Evolutionary conservation across 1,284 basidiomycete species (phyloP), one percentile per base, ranked within the genome.

Genomic region (Moesziomyces sp.): DNA sequence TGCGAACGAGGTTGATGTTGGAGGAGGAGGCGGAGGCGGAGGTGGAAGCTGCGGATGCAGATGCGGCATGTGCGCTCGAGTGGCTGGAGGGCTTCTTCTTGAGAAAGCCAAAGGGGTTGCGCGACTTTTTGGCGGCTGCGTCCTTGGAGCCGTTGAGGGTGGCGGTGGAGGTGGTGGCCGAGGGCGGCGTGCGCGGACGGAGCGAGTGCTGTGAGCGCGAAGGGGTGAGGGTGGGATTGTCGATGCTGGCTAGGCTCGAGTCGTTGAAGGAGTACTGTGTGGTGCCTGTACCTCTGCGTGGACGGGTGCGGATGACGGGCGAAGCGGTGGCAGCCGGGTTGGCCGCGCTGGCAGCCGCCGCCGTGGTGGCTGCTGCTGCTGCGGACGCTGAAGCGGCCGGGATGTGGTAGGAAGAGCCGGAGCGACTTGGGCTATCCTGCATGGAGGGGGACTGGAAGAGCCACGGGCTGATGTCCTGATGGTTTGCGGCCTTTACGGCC

Each of bases 61-160:
- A 8, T 10, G 30, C 11, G 30, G 30, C 30, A 30, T 30, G 30
- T 30, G 30, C 46, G n/a, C 58, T 58, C 45, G 60, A 53, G 16
- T 69, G 52, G 28, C 59, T 46, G 6, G 72, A 66, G 11, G 62
- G 40, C 62, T 80, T 80, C 68, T 80, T 80, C 26, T 75, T 76
- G 34, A 80, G 61, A 51, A 80, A 80, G 30, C 70, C 66, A 34
- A 80, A 76, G 1, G 78, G 78, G 30, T 80, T 80, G 60, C 77
- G 72, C 45, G 76, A 68, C 51, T 63, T 74, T 43, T 74, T 76
- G 24, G 50, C 54, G 26, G 58, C 51, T 16, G 44, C 46, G 21
- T 69, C 54, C 38, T 60, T 63, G 52, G 58, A 58, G 53, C 63
- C 64, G 51, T 61, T 61, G 42, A 77, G 58, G 14, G 68, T 71